Base-by-base conservation (phyloP, 2,329 filamentous ascomycete species). In the Pseudogymnoascus verrucosus region DNA sequence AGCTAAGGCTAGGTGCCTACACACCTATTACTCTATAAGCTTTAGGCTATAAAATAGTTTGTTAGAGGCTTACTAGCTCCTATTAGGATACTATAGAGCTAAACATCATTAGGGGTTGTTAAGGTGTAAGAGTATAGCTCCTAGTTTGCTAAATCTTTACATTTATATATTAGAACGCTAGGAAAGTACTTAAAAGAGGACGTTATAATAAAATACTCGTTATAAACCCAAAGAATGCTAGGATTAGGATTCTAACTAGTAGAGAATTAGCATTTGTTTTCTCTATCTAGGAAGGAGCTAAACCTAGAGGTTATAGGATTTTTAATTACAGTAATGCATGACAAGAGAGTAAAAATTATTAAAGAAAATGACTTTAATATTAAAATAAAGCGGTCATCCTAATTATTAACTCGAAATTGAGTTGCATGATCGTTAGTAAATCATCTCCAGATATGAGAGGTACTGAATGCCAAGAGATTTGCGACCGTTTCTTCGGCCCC, bases 111-210 rank as follows among this genome's bases (percentile, higher is more conserved):
- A 2, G 65, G 61, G n/a, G 61, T 59, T 12, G 62, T 65, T 5
- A 65, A 61, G 16, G 67, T 66, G 54, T 68, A 66, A 39, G 64
- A 64, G 51, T 76, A 73, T 14, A 78, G 70, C 1, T 66, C 72
- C 77, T 77, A 78, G 16, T 72, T 70, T 31, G 76, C 72, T 36
- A 79, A 68, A 66, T 80, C 78, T 7, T 70, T 79, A 36, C 78
- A 81, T 63, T 83, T 79, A 65, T 84, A 81, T 47, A 84, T 80
- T 3, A 79, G 80, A 2, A 79, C 76, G 0, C 79, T 80, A 0
- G 81, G 81, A 63, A 78, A 82, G 71, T 78, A 82, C 69, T 84
- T 81, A 65, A 84, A 84, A 0, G 79, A 79, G 0, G 81, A 84
- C 1, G 79, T 83, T 4, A 78, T 78, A 21, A 84, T 76, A 70